A percentile compares a stretch with the other conserved stretches of the same genome.
Conservation (phyloP, 225 moss, liverwort and hornwort species). For the Lunularia cruciata region DNA sequence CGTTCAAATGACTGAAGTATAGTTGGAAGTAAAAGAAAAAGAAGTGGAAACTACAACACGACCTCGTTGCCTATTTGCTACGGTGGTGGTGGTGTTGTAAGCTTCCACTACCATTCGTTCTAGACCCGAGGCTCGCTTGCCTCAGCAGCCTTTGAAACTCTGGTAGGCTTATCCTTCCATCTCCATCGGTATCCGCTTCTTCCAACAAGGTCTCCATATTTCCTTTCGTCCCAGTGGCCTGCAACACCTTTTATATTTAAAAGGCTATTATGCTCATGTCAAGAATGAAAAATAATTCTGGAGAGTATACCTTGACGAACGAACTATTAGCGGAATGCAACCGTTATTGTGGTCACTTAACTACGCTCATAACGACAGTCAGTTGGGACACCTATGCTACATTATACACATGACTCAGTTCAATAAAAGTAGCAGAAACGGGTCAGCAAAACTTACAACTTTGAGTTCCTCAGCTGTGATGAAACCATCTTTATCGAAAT, state of each 20-base stretch:
- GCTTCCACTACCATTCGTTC: slow-evolving; percentile 64
- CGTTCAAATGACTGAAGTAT: slow-evolving; percentile 22
- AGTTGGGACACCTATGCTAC: too few species aligned
- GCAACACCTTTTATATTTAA: slow-evolving; percentile 30
- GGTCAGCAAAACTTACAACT: slow-evolving; percentile 50
- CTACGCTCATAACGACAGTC: too few species aligned
- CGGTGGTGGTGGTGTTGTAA: slow-evolving; percentile 25
- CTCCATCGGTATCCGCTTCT: slow-evolving; percentile 88
- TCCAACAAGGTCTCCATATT: slow-evolving; percentile 82
- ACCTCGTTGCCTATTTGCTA: slow-evolving; percentile 14
- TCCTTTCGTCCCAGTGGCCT: slow-evolving; percentile 88
- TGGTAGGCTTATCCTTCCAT: slow-evolving; percentile 86
- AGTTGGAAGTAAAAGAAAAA: slow-evolving; percentile 11
- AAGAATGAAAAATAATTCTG: too few species aligned
- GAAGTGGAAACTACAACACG: slow-evolving; percentile 14
- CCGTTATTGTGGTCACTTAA: too few species aligned
- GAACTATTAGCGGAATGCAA: too few species aligned
- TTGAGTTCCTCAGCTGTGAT: slow-evolving; percentile 84
- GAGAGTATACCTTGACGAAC: too few species aligned
- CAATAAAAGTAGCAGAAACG: background rate
- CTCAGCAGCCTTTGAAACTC: slow-evolving; percentile 87
- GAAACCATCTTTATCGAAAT: slow-evolving; percentile 88
- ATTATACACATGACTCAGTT: too few species aligned
- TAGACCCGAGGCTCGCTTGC: slow-evolving; percentile 95
- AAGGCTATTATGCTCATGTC: background rate